A percentile compares a stretch with the other conserved stretches of the same genome.
Conservation (phyloP, 1,284 basidiomycete species). For the Microbotryum saponariae region DNA sequence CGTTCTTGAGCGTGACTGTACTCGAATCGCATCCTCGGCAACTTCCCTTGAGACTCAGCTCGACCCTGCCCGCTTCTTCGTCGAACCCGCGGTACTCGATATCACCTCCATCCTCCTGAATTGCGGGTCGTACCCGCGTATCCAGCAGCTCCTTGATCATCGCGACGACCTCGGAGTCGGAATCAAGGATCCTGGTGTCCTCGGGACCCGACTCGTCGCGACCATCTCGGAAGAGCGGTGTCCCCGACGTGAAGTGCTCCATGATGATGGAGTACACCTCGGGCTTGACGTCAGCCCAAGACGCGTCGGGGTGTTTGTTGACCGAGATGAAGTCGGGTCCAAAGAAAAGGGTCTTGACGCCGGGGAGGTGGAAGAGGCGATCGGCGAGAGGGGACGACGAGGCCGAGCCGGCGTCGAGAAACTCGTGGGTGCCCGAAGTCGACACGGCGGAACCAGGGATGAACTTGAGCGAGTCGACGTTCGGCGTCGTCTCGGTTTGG, state of each 20-base stretch:
- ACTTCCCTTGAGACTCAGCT: slow-evolving; percentile 88
- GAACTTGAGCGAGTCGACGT: slow-evolving; percentile 96
- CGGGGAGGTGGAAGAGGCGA: slow-evolving; percentile 85
- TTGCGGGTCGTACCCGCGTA: slow-evolving; percentile 87
- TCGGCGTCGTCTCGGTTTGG: slow-evolving; percentile 93
- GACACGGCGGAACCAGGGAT: slow-evolving; percentile 87
- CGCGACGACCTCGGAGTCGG: slow-evolving; percentile 92
- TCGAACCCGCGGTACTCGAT: slow-evolving; percentile 50
- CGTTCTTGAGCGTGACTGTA: slow-evolving; percentile 83
- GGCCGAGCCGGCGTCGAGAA: slow-evolving; percentile 77
- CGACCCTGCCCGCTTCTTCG: slow-evolving; percentile 50
- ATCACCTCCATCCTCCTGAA: slow-evolving; percentile 86
- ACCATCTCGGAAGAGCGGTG: slow-evolving; percentile 64
- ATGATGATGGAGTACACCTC: slow-evolving; percentile 96
- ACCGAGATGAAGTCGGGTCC: slow-evolving; percentile 98
- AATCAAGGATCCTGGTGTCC: slow-evolving; percentile 92
- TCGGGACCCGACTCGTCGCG: slow-evolving; percentile 63
- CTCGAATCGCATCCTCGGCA: slow-evolving; percentile 90
- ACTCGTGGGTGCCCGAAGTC: slow-evolving; percentile 76
- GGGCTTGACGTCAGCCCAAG: slow-evolving; percentile 91
- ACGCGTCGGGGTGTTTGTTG: slow-evolving; percentile 75
- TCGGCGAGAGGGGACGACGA: slow-evolving; percentile 83
- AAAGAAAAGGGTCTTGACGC: slow-evolving; percentile 81
- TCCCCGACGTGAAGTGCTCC: slow-evolving; percentile 91
- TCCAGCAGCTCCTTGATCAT: slow-evolving; percentile 99